Evolutionary conservation across 352 stramenopile species (phyloP).

Genomic region (Phytophthora citricola): DNA sequence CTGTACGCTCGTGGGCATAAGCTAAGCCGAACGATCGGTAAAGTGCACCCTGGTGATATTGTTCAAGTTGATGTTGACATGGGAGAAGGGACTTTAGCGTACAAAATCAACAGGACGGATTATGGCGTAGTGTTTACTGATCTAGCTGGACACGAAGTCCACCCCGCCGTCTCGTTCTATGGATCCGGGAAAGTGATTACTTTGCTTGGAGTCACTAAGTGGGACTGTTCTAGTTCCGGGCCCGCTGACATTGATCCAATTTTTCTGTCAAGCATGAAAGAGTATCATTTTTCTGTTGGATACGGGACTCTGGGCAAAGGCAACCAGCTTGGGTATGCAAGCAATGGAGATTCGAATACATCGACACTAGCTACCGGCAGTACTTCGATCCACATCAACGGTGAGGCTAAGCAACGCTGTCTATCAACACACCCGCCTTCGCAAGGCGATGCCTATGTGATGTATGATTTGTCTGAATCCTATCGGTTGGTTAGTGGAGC

Average conservation of each 20-base stretch:
- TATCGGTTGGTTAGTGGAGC: constrained; percentile 62
- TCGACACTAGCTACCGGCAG: constrained; percentile 22
- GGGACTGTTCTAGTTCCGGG: constrained; percentile 49
- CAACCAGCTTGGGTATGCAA: constrained; percentile 77
- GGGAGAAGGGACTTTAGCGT: constrained; percentile 83
- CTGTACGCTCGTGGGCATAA: constrained; percentile 91
- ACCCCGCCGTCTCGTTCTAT: constrained; percentile 90
- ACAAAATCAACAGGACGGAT: constrained; percentile 92
- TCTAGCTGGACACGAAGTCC: constrained; percentile 81
- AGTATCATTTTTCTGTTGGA: constrained; percentile 81
- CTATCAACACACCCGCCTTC: constrained; percentile 82
- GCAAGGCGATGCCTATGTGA: constrained; percentile 74
- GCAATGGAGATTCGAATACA: constrained; percentile 42
- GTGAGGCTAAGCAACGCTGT: constrained; percentile 74
- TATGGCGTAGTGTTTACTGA: constrained; percentile 90
- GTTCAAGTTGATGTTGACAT: constrained; percentile 92
- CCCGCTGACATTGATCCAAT: constrained; percentile 60
- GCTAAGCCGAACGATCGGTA: constrained; percentile 82
- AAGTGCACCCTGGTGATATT: constrained; percentile 90
- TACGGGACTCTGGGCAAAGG: constrained; percentile 84
- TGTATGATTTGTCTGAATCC: constrained; percentile 79
- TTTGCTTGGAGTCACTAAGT: constrained; percentile 78
- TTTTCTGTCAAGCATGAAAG: constrained; percentile 78
- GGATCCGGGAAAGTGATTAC: constrained; percentile 90
- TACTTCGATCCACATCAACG: constrained; percentile 59